A percentile compares a stretch with the other conserved stretches of the same genome.
Conservation (phyloP, 2,329 filamentous ascomycete species). For the Botryotinia narcissicola region DNA sequence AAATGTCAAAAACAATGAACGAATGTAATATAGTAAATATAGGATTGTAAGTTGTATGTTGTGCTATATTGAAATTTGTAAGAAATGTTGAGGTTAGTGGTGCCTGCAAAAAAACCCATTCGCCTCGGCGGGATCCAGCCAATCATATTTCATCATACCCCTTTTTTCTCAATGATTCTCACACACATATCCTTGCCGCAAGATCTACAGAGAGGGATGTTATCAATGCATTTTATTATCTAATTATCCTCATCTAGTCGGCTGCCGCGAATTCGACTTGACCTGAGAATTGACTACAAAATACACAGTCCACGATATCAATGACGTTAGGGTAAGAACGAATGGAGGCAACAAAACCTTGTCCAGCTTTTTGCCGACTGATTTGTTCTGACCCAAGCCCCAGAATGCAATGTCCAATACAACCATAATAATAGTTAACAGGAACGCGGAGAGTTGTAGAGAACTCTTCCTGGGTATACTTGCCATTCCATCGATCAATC, state of each 20-base stretch:
- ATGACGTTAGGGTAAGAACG: constrained; percentile 25
- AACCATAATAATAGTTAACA: constrained; percentile 27
- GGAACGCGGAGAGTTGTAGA: constrained; percentile 26
- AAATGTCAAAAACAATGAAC: not conserved
- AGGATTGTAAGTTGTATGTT: not conserved
- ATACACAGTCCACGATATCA: constrained; percentile 30
- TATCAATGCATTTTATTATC: not conserved
- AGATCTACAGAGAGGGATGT: not conserved
- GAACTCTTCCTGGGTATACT: constrained; percentile 14
- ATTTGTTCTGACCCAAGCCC: constrained; percentile 21
- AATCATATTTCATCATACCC: constrained; percentile 1
- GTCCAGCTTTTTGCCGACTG: constrained; percentile 22
- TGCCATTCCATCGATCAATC: constrained; percentile 57
- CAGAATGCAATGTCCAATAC: constrained; percentile 27
- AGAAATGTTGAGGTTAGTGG: not conserved
- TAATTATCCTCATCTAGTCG: constrained; percentile 1
- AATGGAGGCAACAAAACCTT: constrained; percentile 29
- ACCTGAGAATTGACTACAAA: constrained; percentile 10
- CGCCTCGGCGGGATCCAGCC: not conserved
- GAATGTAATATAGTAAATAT: not conserved
- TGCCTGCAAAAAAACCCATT: not conserved
- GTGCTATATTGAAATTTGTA: not conserved
- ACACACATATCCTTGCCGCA: not conserved
- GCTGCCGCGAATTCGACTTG: not conserved
- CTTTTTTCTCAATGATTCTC: not conserved